phyloP scores from a whole-genome alignment of 1,284 basidiomycete species.

The Sanguinoderma infundibulare region DNA sequence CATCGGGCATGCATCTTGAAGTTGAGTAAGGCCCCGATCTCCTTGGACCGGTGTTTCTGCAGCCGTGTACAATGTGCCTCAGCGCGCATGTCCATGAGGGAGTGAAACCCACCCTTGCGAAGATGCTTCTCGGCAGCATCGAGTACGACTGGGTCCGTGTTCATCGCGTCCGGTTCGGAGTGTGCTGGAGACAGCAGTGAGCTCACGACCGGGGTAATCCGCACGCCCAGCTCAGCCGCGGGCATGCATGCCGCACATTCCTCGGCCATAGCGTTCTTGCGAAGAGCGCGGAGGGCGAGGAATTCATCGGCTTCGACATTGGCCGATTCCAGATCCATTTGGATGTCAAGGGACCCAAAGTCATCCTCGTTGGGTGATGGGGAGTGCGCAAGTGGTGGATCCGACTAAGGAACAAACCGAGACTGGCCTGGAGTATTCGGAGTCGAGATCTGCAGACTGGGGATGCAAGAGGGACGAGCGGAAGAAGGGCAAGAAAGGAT shows the following conservation, averaged over 20 bases:
- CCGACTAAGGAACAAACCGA: slow-evolving; percentile 32
- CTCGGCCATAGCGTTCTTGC: slow-evolving; percentile 42
- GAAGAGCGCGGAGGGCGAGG: slow-evolving; percentile 40
- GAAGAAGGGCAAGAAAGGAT: slow-evolving; percentile 19
- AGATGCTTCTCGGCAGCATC: slow-evolving; percentile 29
- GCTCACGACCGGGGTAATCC: slow-evolving; percentile 28
- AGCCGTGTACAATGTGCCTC: slow-evolving; percentile 48
- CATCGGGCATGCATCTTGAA: slow-evolving; percentile 45
- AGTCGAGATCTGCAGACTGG: slow-evolving; percentile 17
- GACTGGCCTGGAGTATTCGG: slow-evolving; percentile 26
- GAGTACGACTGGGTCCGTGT: slow-evolving; percentile 9
- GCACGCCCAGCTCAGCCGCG: slow-evolving; percentile 40
- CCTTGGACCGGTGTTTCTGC: slow-evolving; percentile 55
- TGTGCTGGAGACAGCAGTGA: slow-evolving; percentile 28
- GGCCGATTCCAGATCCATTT: slow-evolving; percentile 44
- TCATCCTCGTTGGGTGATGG: slow-evolving; percentile 52
- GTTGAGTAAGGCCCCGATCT: slow-evolving; percentile 53
- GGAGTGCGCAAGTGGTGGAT: slow-evolving; percentile 44
- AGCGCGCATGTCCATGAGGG: slow-evolving; percentile 45
- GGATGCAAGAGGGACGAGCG: slow-evolving; percentile 15
- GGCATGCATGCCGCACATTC: slow-evolving; percentile 44
- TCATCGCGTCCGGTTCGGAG: slow-evolving; percentile 7
- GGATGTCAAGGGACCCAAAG: slow-evolving; percentile 36
- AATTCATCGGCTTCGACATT: slow-evolving; percentile 35
- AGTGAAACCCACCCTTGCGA: slow-evolving; percentile 37